Conservation (phyloP, 257 asterid species). For the Capsicum rhomboideum region DNA sequence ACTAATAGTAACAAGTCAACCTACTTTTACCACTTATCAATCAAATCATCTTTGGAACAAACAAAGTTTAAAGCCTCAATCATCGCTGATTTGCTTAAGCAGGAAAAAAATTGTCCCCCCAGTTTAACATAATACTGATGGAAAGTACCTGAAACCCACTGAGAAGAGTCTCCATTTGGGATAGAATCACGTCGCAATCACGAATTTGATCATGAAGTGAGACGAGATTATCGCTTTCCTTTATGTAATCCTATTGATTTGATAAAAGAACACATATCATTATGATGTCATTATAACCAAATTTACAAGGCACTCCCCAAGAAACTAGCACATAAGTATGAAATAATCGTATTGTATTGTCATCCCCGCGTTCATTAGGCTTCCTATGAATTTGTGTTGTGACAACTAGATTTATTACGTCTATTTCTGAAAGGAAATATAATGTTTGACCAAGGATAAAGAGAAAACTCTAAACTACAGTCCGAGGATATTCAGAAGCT, state of each 20-base stretch:
- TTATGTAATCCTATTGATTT: conserved; percentile 73
- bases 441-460: not conserved
- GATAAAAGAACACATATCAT: conserved; percentile 1
- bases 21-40: not conserved
- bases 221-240: conserved; percentile 94
- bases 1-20: not conserved
- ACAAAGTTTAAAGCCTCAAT: not conserved
- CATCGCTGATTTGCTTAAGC: not conserved
- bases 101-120: not conserved
- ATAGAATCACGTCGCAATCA: conserved; percentile 85
- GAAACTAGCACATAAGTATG: not conserved
- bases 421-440: not conserved
- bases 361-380: not conserved
- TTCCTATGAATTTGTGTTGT: not conserved
- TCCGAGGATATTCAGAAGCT: not conserved
- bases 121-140: not conserved
- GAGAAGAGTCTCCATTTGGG: conserved; percentile 93
- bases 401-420: not conserved
- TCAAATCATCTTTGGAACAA: not conserved
- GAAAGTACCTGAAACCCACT: conserved; percentile 85
- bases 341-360: not conserved
- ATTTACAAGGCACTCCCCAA: not conserved
- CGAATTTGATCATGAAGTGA: conserved; percentile 96
- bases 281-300: not conserved
- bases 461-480: not conserved